phyloP scores from a whole-genome alignment of 2,329 filamentous ascomycete genomes.

The Aaosphaeria arxii region DNA sequence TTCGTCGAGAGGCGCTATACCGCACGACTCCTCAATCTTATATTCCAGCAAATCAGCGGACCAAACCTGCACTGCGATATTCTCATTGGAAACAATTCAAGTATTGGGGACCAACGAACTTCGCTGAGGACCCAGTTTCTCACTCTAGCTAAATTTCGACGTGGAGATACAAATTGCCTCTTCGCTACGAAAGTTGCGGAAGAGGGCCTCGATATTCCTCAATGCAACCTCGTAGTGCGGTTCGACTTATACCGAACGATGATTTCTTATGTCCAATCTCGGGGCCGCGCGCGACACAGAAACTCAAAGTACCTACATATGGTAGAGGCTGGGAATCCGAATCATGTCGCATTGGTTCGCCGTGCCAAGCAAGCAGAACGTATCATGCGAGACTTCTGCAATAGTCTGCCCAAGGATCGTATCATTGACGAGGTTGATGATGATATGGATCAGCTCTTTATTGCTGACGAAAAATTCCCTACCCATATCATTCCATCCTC shows the following conservation, averaged over 20 bases:
- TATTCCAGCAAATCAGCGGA: slow-evolving; percentile 61
- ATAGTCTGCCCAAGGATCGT: slow-evolving; percentile 70
- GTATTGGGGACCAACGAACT: slow-evolving; percentile 58
- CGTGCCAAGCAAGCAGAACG: slow-evolving; percentile 59
- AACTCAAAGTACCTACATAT: slow-evolving; percentile 83
- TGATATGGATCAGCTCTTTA: slow-evolving; percentile 55
- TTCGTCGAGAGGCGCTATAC: slow-evolving; percentile 81
- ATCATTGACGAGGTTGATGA: slow-evolving; percentile 60
- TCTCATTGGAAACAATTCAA: slow-evolving; percentile 60
- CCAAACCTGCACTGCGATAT: slow-evolving; percentile 59
- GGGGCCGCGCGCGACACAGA: slow-evolving; percentile 75
- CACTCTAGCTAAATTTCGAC: slow-evolving; percentile 64
- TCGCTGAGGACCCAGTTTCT: slow-evolving; percentile 73
- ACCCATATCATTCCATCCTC: slow-evolving; percentile 62
- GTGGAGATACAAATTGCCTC: slow-evolving; percentile 58
- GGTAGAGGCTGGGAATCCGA: slow-evolving; percentile 67
- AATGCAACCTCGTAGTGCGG: slow-evolving; percentile 65
- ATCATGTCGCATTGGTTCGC: slow-evolving; percentile 56
- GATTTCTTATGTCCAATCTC: slow-evolving; percentile 93
- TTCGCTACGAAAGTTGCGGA: slow-evolving; percentile 66
- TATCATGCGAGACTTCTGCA: slow-evolving; percentile 73
- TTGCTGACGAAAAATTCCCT: slow-evolving; percentile 50
- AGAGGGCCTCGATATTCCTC: slow-evolving; percentile 64
- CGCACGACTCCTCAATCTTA: slow-evolving; percentile 67
- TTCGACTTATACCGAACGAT: slow-evolving; percentile 88